These are phyloP conservation scores for Epichloe bromicola DNA, from an alignment of 2,329 filamentous ascomycete species.

Conservation along the genomic window DNA sequence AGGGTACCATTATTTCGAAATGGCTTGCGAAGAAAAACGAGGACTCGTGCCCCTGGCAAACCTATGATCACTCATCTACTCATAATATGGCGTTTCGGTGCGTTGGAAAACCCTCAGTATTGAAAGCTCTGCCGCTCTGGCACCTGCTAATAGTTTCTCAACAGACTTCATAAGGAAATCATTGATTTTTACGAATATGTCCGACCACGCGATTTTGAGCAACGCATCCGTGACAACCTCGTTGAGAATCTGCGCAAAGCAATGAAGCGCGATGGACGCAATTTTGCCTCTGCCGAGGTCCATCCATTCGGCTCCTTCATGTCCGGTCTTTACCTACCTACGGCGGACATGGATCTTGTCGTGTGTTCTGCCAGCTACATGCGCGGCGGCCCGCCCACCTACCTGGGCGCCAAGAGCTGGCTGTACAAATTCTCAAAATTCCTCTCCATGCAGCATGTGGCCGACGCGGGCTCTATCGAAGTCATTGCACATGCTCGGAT, in stretches of 20 bases:
- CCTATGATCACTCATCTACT: constrained; percentile 39
- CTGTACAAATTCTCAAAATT: constrained; percentile 51
- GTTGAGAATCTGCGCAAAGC: constrained; percentile 52
- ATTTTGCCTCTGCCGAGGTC: constrained; percentile 50
- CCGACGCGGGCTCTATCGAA: constrained; percentile 45
- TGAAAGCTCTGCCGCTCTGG: neutral
- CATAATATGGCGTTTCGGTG: constrained; percentile 44
- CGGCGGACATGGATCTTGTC: constrained; percentile 90
- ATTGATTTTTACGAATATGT: constrained; percentile 81
- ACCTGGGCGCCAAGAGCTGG: constrained; percentile 36
- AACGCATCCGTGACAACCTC: constrained; percentile 58
- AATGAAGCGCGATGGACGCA: constrained; percentile 35
- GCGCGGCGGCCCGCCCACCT: constrained; percentile 34
- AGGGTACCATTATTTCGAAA: constrained; percentile 35
- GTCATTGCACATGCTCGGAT: constrained; percentile 68
- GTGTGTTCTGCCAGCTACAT: constrained; percentile 51
- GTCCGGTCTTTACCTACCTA: constrained; percentile 56
- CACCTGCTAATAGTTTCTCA: neutral
- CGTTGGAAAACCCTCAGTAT: constrained; percentile 13
- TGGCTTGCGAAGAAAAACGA: constrained; percentile 36
- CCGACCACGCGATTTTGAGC: constrained; percentile 63
- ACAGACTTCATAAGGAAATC: constrained; percentile 77
- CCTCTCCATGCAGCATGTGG: constrained; percentile 43
- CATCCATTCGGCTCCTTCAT: constrained; percentile 87
- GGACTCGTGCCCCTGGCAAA: constrained; percentile 50